Base-by-base conservation (phyloP, 2,329 filamentous ascomycete genomes). In the Colletotrichum theobromicola region DNA sequence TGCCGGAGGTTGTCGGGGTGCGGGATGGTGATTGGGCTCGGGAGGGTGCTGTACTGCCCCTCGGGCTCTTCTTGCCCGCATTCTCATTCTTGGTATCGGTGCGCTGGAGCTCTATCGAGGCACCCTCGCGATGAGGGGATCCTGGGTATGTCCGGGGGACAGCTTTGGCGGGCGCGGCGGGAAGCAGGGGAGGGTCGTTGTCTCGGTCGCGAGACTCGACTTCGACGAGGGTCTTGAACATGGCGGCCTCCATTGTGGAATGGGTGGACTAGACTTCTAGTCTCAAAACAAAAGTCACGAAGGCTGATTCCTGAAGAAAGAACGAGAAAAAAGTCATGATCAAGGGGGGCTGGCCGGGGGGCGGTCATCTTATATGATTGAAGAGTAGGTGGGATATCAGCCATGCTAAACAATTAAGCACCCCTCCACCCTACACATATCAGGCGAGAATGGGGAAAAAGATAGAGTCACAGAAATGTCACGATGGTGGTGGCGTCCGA, bases 71-170 rank as follows among this genome's bases (percentile, higher is more conserved):
- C 12, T 5, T 10, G 32, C 32, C 24, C 3, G 32, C 7, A 15
- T 66, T 7, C 15, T 55, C n/a, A 24, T 35, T 46, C 46, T 63
- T 9, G 65, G 67, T 62, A 26, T 78, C 68, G 12, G 82, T 62
- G 2, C 76, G 71, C 57, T 79, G 77, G 18, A 85, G 77, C 28
- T 83, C 81, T 53, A 83, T 80, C 1, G 79, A 77, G 4, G 76
- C 64, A 9, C 28, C 65, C 37, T 81, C 80, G 8, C 76, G 77
- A 37, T 84, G 82, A 7, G 83, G 82, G 4, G 84, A 83, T 4
- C 85, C 83, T 0, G 83, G 83, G 34, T 85, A 84, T 0, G 81
- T 85, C 70, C 85, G 83, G 1, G 84, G 80, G 4, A 86, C 78
- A 30, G 81, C 83, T 70, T 80, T 84, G 42, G 82, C 80, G 5